These are phyloP conservation scores for Fusarium sp. DNA, from an alignment of 2,329 filamentous ascomycete species.

Conservation along the genomic window DNA sequence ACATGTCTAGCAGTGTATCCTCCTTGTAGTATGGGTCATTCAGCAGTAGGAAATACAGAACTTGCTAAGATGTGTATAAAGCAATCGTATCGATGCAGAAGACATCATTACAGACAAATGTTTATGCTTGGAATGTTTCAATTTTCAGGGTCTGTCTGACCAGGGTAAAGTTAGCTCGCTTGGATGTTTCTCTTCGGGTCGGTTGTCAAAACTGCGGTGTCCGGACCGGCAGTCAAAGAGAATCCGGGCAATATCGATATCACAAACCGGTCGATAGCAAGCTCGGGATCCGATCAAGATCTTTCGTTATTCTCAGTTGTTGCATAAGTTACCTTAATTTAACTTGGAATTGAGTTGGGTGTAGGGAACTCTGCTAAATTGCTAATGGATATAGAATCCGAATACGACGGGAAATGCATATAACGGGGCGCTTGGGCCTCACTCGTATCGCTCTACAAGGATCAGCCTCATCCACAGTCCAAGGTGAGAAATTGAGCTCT, in stretches of 20 bases:
- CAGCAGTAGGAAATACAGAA: too few species aligned
- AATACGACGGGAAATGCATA: constrained; percentile 27
- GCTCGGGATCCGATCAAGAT: background rate
- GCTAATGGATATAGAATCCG: background rate
- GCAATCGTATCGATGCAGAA: background rate
- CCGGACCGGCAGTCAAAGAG: constrained; percentile 9
- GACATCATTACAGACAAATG: background rate
- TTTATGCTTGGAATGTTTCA: background rate
- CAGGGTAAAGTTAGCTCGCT: constrained; percentile 9
- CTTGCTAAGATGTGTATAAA: background rate
- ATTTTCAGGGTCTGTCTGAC: background rate
- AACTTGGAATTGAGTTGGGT: background rate
- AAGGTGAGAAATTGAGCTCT: constrained; percentile 45
- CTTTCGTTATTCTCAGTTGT: constrained; percentile 1
- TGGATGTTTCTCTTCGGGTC: constrained; percentile 9
- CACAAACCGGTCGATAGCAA: background rate
- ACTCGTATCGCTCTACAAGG: constrained; percentile 38
- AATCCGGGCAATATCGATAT: background rate
- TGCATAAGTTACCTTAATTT: constrained; percentile 13
- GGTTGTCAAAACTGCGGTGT: background rate
- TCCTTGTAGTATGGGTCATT: background rate
- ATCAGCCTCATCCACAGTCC: constrained; percentile 28
- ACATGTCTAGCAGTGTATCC: background rate
- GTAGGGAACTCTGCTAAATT: background rate
- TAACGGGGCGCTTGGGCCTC: constrained; percentile 24